These are phyloP conservation scores for Piper longum DNA, from an alignment of 164 flowering plant species.

Conservation along the genomic window DNA sequence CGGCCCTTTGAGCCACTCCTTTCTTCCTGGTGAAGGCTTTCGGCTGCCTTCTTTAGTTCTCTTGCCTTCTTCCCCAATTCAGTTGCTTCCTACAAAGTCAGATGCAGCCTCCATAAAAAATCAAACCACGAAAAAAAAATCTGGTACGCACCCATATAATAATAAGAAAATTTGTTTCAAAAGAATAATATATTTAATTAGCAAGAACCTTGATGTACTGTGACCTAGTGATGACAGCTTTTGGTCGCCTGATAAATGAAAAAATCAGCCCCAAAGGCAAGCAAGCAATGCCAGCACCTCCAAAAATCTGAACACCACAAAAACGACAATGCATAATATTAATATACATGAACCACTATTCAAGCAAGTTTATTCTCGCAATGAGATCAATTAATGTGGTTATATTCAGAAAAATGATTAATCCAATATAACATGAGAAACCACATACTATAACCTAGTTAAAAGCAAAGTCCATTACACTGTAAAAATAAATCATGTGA, in stretches of 20 bases:
- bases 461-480: too few relatives aligned
- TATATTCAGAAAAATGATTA: too few relatives aligned
- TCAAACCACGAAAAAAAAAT: background rate
- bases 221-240: constrained; percentile 95
- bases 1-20: constrained; percentile 86
- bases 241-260: constrained; percentile 85
- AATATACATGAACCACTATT: background rate
- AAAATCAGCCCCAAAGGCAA: constrained; percentile 81
- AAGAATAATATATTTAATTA: background rate
- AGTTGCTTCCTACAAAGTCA: constrained; percentile 71
- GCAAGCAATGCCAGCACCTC: constrained; percentile 93
- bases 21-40: constrained; percentile 93
- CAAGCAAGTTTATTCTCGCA: background rate
- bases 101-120: background rate
- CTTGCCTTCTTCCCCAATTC: constrained; percentile 86
- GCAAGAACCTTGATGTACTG: constrained; percentile 83
- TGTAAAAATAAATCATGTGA: too few relatives aligned
- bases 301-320: constrained; percentile 56
- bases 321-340: background rate
- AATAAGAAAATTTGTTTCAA: background rate
- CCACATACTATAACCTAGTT: too few relatives aligned
- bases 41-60: constrained; percentile 91
- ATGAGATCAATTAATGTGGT: background rate
- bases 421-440: too few relatives aligned
- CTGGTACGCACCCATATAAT: background rate